These are phyloP conservation scores for Diplocarpon mali DNA, from an alignment of 2,329 filamentous ascomycete genomes.

Conservation along the genomic window DNA sequence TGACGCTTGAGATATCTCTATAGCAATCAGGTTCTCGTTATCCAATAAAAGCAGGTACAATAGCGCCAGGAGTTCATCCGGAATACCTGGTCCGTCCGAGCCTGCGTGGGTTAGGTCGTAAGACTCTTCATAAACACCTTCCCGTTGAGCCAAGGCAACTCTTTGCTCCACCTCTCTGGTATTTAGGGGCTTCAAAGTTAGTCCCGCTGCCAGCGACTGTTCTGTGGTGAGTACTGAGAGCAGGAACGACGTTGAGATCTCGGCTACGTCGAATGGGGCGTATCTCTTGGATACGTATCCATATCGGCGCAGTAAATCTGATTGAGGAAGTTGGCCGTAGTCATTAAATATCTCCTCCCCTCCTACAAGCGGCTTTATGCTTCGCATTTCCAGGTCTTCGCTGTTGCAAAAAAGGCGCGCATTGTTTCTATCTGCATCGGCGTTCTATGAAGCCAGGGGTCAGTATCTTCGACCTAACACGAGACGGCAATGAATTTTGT, in stretches of 20 bases:
- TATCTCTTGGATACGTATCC: conserved; percentile 59
- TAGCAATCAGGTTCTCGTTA: conserved; percentile 29
- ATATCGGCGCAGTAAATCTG: conserved; percentile 56
- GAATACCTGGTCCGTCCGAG: conserved; percentile 22
- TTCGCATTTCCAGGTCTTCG: conserved; percentile 47
- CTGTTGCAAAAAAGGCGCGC: conserved; percentile 31
- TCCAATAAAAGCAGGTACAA: conserved; percentile 34
- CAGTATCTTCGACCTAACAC: background rate
- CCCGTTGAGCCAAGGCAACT: conserved; percentile 38
- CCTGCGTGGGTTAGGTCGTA: conserved; percentile 38
- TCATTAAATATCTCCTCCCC: conserved; percentile 57
- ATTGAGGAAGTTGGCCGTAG: conserved; percentile 55
- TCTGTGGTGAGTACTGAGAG: conserved; percentile 16
- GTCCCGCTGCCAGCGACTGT: background rate
- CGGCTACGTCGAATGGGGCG: conserved; percentile 52
- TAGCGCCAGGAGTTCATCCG: conserved; percentile 29
- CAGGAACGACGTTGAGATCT: conserved; percentile 44
- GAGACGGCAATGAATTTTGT: no score
- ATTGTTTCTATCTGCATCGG: conserved; percentile 56
- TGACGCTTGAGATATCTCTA: conserved; percentile 27
- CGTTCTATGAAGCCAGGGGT: conserved; percentile 33
- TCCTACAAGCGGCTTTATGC: conserved; percentile 42
- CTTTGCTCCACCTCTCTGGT: conserved; percentile 22
- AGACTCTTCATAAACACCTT: conserved; percentile 47
- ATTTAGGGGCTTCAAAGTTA: conserved; percentile 16